These are phyloP conservation scores for Ambrosia artemisiifolia DNA, from an alignment of 129 eudicot species.

Conservation along the genomic window DNA sequence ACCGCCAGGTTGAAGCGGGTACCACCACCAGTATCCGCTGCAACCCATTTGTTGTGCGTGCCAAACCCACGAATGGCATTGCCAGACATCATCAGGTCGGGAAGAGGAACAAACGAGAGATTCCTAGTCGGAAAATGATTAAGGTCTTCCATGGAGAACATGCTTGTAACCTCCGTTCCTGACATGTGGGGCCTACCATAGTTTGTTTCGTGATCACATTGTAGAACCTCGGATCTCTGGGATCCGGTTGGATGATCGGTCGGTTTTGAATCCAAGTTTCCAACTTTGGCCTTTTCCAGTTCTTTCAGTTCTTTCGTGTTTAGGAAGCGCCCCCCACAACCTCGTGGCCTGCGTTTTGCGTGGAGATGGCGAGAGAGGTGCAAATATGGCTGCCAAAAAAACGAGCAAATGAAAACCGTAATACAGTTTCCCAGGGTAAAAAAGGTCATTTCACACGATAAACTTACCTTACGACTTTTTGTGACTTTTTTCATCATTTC, in stretches of 20 bases:
- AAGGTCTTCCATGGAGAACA: constrained; percentile 49
- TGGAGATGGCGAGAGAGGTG: constrained; percentile 93
- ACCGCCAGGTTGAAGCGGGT: constrained; percentile 51
- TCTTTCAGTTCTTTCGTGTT: constrained; percentile 51
- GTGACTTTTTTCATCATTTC: constrained; percentile 44
- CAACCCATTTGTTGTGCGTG: constrained; percentile 58
- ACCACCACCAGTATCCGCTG: constrained; percentile 31
- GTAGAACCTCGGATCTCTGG: constrained; percentile 70
- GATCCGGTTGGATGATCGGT: constrained; percentile 46
- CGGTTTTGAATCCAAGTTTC: constrained; percentile 19
- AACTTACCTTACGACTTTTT: constrained; percentile 66
- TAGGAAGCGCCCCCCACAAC: constrained; percentile 87
- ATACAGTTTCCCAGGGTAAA: neutral
- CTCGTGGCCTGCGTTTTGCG: constrained; percentile 90
- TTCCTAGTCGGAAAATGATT: constrained; percentile 36
- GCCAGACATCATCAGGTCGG: constrained; percentile 46
- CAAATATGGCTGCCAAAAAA: constrained; percentile 58
- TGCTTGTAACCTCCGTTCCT: constrained; percentile 67
- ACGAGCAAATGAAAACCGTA: neutral
- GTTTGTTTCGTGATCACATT: constrained; percentile 47
- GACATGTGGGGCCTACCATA: constrained; percentile 37
- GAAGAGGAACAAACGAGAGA: constrained; percentile 29
- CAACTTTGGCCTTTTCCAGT: constrained; percentile 19
- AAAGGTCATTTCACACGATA: constrained; percentile 1
- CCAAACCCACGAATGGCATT: constrained; percentile 34